Evolutionary conservation across 176 grass and related monocot genomes (phyloP).

Genomic region (Pontederia paniculata): DNA sequence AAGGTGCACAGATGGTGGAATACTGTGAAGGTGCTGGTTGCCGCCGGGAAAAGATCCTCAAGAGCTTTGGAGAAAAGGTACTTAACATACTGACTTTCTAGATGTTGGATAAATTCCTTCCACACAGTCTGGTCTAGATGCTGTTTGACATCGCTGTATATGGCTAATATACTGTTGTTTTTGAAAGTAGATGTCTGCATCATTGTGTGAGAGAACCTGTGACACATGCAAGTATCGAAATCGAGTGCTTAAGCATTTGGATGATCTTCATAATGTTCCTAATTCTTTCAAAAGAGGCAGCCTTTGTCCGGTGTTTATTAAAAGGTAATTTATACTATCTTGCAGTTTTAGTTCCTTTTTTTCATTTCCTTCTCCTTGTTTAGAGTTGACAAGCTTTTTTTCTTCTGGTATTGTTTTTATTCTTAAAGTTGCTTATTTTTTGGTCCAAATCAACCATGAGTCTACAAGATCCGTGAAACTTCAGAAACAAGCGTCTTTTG

Average conservation of each 20-base stretch:
- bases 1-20: slow-evolving; percentile 52
- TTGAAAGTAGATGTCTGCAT: slow-evolving; percentile 48
- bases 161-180: too few species aligned
- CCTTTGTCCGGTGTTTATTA: slow-evolving; percentile 41
- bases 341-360: background rate
- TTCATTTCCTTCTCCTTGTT: background rate
- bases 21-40: slow-evolving; percentile 83
- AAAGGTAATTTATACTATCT: slow-evolving; percentile 27
- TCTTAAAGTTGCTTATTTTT: too few species aligned
- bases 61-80: slow-evolving; percentile 87
- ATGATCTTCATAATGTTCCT: slow-evolving; percentile 41
- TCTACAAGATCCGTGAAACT: too few species aligned
- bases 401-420: background rate
- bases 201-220: slow-evolving; percentile 66
- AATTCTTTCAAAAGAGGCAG: slow-evolving; percentile 39
- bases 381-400: background rate
- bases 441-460: too few species aligned
- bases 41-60: slow-evolving; percentile 63
- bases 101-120: background rate
- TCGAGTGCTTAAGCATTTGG: slow-evolving; percentile 36
- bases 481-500: too few species aligned
- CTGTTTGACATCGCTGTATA: slow-evolving; percentile 2
- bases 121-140: background rate
- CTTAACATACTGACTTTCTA: background rate
- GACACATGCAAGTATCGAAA: slow-evolving; percentile 86